Conservation (phyloP, 2,329 filamentous ascomycete genomes). For the Aspergillus sp. region DNA sequence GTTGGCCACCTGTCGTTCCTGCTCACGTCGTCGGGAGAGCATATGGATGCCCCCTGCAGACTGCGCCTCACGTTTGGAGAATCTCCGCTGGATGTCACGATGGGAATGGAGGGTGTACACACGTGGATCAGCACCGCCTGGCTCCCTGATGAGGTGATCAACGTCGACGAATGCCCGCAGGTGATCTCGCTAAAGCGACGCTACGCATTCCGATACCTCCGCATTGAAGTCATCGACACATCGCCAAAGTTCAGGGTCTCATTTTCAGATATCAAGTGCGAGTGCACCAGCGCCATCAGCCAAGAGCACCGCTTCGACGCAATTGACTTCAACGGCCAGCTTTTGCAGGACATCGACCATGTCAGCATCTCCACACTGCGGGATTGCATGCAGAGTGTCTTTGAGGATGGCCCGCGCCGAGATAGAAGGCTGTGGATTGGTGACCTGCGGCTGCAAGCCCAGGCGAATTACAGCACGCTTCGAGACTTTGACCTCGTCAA, state of each 20-base stretch:
- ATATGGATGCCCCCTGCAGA: constrained; percentile 8
- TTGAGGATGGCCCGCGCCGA: constrained; percentile 6
- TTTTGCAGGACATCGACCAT: constrained; percentile 2
- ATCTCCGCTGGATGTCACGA: constrained; percentile 6
- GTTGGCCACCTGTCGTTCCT: constrained; percentile 4
- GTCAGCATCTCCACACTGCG: constrained; percentile 7
- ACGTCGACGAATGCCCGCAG: constrained; percentile 3
- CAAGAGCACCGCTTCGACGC: too few relatives aligned
- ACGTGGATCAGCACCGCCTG: constrained; percentile 8
- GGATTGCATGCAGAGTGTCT: constrained; percentile 11
- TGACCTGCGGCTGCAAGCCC: constrained; percentile 3
- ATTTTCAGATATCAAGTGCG: not conserved
- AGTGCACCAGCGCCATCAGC: too few relatives aligned
- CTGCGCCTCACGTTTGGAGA: constrained; percentile 7
- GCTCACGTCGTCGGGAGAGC: not conserved
- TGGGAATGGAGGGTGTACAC: constrained; percentile 5
- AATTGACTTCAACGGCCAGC: not conserved
- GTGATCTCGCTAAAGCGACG: not conserved
- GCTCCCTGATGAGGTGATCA: constrained; percentile 10
- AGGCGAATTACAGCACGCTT: not conserved
- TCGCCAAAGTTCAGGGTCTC: not conserved
- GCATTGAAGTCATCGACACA: constrained; percentile 1
- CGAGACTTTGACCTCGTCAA: constrained; percentile 2
- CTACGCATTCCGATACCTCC: constrained; percentile 8
- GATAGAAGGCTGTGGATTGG: constrained; percentile 6